These are phyloP conservation scores for Vitis vinifera DNA, from an alignment of 164 flowering plant genomes.

Conservation along the genomic window DNA sequence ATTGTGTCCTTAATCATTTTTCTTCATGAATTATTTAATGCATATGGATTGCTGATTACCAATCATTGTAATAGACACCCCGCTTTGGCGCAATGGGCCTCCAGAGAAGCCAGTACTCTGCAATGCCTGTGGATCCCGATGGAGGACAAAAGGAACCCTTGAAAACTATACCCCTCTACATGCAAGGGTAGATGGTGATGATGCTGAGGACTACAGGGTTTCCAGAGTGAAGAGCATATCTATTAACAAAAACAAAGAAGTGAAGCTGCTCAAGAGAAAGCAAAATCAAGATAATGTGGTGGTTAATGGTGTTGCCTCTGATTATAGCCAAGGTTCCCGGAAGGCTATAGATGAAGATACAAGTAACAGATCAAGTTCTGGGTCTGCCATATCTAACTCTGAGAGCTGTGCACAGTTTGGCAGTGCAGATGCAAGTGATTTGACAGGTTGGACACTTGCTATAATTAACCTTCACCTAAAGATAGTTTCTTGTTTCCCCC, in stretches of 20 bases:
- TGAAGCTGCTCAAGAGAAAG: slow-evolving; percentile 61
- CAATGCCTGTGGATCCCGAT: slow-evolving; percentile 98
- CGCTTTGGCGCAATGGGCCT: slow-evolving; percentile 99
- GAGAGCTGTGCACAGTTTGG: slow-evolving; percentile 84
- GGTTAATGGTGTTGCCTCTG: slow-evolving; percentile 27
- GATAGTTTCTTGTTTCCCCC: background rate
- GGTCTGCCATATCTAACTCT: slow-evolving; percentile 83
- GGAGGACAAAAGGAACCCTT: slow-evolving; percentile 97
- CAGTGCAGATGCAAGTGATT: slow-evolving; percentile 76
- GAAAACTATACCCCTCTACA: slow-evolving; percentile 89
- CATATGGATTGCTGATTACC: slow-evolving; percentile 10
- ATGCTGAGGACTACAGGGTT: slow-evolving; percentile 52
- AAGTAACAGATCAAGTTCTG: slow-evolving; percentile 90
- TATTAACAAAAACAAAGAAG: slow-evolving; percentile 54
- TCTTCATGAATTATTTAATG: background rate
- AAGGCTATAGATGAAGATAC: slow-evolving; percentile 70
- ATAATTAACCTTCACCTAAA: background rate
- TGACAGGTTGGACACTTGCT: slow-evolving; percentile 55
- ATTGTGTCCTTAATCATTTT: slow-evolving; percentile 1
- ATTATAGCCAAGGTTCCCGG: slow-evolving; percentile 35
- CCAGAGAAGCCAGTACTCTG: slow-evolving; percentile 95
- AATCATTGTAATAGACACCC: slow-evolving; percentile 65
- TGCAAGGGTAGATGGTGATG: slow-evolving; percentile 71
- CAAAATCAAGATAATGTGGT: slow-evolving; percentile 29
- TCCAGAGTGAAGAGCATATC: slow-evolving; percentile 53